These are phyloP conservation scores for Nicotiana rustica DNA, from an alignment of 305 asterid species.

Conservation along the genomic window DNA sequence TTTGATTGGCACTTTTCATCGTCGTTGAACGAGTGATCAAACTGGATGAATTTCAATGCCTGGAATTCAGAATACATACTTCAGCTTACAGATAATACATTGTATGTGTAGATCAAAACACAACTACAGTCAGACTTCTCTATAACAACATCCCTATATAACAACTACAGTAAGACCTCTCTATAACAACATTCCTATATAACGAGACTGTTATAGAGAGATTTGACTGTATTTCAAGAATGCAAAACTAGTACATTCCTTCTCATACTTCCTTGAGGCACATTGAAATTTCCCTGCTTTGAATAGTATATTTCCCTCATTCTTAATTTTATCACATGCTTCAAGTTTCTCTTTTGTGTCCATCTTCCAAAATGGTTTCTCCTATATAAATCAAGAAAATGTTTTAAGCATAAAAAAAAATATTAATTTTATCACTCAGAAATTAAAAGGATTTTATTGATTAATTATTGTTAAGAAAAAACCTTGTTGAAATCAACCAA, in stretches of 20 bases:
- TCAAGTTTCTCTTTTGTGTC: slow-evolving; percentile 54
- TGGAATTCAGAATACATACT: slow-evolving; percentile 42
- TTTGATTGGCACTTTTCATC: slow-evolving; percentile 50
- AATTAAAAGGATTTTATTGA: neutral
- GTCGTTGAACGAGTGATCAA: slow-evolving; percentile 53
- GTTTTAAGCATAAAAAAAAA: neutral
- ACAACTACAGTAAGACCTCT: neutral
- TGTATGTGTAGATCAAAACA: neutral
- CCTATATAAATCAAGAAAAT: slow-evolving; percentile 42
- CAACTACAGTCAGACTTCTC: neutral
- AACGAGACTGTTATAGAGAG: too few relatives aligned
- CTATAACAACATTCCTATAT: too few relatives aligned
- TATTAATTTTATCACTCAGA: neutral
- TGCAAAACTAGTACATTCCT: slow-evolving; percentile 55
- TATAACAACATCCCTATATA: too few relatives aligned
- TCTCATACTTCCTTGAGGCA: slow-evolving; percentile 66
- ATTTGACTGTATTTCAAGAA: neutral
- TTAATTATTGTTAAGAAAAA: neutral
- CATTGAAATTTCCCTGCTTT: slow-evolving; percentile 54
- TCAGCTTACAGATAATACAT: slow-evolving; percentile 18
- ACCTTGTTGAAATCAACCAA: slow-evolving; percentile 66
- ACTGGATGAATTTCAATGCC: slow-evolving; percentile 58
- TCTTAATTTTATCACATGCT: slow-evolving; percentile 51
- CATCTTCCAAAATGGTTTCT: slow-evolving; percentile 75
- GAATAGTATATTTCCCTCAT: slow-evolving; percentile 60